Evolutionary conservation across 2,329 filamentous ascomycete species (phyloP).

Genomic region (Cladosporium austrohemisphaericum): DNA sequence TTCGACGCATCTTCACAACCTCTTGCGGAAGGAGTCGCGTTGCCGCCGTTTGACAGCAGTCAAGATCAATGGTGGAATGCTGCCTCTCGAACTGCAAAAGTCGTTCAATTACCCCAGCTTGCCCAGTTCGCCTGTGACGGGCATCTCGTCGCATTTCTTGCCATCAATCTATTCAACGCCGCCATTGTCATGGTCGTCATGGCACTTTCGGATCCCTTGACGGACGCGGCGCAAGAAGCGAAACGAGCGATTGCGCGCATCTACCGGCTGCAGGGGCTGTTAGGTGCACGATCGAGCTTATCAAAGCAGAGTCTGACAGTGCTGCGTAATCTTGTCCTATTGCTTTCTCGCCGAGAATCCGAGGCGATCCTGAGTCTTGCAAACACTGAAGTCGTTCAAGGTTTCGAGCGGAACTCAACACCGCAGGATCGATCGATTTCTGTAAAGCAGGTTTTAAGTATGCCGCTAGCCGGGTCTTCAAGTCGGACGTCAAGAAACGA

Average conservation of each 20-base stretch:
- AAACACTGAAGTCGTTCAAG: background rate
- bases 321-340: conserved; percentile 22
- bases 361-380: conserved; percentile 14
- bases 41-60: conserved; percentile 16
- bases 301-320: conserved; percentile 35
- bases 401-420: background rate
- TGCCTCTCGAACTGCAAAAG: conserved; percentile 38
- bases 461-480: background rate
- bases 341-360: conserved; percentile 14
- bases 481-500: background rate
- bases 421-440: background rate
- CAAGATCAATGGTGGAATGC: conserved; percentile 37
- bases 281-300: conserved; percentile 34
- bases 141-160: conserved; percentile 44
- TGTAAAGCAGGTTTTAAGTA: background rate
- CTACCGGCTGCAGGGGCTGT: conserved; percentile 39
- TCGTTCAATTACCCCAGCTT: conserved; percentile 35
- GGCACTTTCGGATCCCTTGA: conserved; percentile 42
- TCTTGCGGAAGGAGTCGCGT: background rate
- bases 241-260: conserved; percentile 44
- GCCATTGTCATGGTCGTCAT: conserved; percentile 43
- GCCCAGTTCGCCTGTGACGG: conserved; percentile 39
- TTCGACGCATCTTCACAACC: background rate
- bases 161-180: conserved; percentile 45
- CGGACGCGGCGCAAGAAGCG: conserved; percentile 40